A percentile compares a stretch with the other conserved stretches of the same genome.
Evolutionary conservation across 148 eudicot species (phyloP).

Genomic region (Suaeda aralocaspica): DNA sequence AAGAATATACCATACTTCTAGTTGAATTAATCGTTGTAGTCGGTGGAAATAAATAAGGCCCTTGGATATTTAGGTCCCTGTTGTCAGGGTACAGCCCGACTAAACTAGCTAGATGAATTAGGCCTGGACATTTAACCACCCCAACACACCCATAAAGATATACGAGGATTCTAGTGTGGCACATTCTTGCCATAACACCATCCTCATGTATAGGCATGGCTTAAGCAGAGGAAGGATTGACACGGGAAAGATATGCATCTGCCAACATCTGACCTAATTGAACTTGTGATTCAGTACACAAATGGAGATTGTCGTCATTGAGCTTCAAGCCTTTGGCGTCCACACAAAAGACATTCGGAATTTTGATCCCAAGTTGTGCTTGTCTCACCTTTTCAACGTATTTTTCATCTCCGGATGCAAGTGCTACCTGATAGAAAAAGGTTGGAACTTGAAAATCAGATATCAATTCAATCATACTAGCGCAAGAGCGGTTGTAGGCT

Average conservation of each 20-base stretch:
- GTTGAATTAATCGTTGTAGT: too few relatives aligned
- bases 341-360: constrained; percentile 67
- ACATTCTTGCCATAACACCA: too few relatives aligned
- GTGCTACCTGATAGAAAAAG: constrained; percentile 59
- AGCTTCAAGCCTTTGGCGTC: constrained; percentile 81
- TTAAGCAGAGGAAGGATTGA: constrained; percentile 18
- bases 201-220: too few relatives aligned
- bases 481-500: too few relatives aligned
- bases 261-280: constrained; percentile 64
- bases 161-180: too few relatives aligned
- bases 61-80: too few relatives aligned
- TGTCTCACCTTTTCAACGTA: constrained; percentile 53
- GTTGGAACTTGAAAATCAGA: not conserved
- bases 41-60: too few relatives aligned
- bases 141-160: too few relatives aligned
- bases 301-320: constrained; percentile 61
- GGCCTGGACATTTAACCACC: too few relatives aligned
- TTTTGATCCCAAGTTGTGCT: constrained; percentile 59
- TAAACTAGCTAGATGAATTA: too few relatives aligned
- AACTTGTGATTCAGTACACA: constrained; percentile 69
- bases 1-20: too few relatives aligned
- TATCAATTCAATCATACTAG: not conserved
- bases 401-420: constrained; percentile 68
- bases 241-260: constrained; percentile 61
- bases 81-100: too few relatives aligned